Evolutionary conservation across 2,329 filamentous ascomycete genomes (phyloP), one percentile per base, ranked within the genome.

Genomic region (Cercospora janseana): DNA sequence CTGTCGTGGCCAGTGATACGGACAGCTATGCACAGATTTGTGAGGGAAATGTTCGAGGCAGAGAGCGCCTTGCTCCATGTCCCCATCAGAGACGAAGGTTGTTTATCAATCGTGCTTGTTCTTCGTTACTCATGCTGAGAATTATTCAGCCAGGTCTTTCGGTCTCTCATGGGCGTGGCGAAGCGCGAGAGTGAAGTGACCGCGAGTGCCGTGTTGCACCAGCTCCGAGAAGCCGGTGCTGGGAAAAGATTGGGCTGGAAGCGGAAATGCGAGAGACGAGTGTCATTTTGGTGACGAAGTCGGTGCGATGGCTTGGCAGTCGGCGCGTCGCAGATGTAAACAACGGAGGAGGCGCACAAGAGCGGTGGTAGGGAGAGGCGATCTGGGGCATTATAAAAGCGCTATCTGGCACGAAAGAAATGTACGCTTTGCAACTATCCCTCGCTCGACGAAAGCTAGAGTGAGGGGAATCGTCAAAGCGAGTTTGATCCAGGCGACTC

Each of bases 101-200:
- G n/a, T n/a, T n/a, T n/a, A n/a, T n/a, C n/a, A n/a, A n/a, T n/a
- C n/a, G n/a, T n/a, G n/a, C n/a, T n/a, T n/a, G n/a, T n/a, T n/a
- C n/a, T n/a, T n/a, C n/a, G n/a, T n/a, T 23, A 13, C 35, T 40
- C 35, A 24, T 8, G 35, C 21, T 40, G 35, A 23, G 5, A 26
- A 12, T 4, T 40, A 23, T 26, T 13, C 35, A 26, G 21, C 21
- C 21, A 40, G n/a, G 35, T 26, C 35, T n/a, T 26, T 26, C 35
- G 26, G 7, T 13, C 23, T 40, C 35, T 40, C 21, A 26, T 40
- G 35, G 35, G 9, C 21, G 21, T 23, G 5, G 4, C 12, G n/a
- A 40, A 23, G 35, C 35, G 26, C n/a, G 35, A 40, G 35, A 40
- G 35, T 6, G 35, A 40, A 26, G 12, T 15, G 35, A 40, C 35